Conservation (phyloP, 2,329 filamentous ascomycete species). For the Polychaeton citri region DNA sequence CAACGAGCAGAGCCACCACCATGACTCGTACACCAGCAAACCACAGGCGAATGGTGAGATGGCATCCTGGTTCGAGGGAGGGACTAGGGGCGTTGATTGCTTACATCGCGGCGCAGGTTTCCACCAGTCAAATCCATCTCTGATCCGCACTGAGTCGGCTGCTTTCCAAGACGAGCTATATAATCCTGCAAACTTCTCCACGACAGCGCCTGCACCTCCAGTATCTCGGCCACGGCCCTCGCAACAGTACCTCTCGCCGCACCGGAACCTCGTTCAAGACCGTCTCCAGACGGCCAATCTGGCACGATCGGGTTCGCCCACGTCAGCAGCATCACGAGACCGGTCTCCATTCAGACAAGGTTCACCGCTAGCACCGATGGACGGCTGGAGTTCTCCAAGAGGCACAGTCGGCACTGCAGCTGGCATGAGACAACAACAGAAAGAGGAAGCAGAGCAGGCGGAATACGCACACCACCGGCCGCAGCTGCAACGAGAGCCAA, state of each 20-base stretch:
- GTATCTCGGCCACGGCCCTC: slow-evolving; percentile 44
- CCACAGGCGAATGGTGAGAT: slow-evolving; percentile 37
- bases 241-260: slow-evolving; percentile 34
- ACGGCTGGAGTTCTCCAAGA: slow-evolving; percentile 26
- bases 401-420: slow-evolving; percentile 41
- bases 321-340: slow-evolving; percentile 42
- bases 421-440: slow-evolving; percentile 47
- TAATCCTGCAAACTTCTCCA: slow-evolving; percentile 53
- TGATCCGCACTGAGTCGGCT: slow-evolving; percentile 64
- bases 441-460: slow-evolving; percentile 45
- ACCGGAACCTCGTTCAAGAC: slow-evolving; percentile 55
- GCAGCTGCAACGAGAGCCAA: slow-evolving; percentile 25
- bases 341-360: slow-evolving; percentile 71
- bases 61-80: background rate
- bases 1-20: slow-evolving; percentile 39
- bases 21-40: slow-evolving; percentile 27
- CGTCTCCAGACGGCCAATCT: slow-evolving; percentile 67
- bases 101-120: slow-evolving; percentile 52
- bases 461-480: slow-evolving; percentile 20
- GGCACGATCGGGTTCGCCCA: slow-evolving; percentile 46
- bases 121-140: slow-evolving; percentile 42
- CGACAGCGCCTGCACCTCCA: slow-evolving; percentile 49
- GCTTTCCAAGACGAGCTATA: slow-evolving; percentile 75
- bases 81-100: slow-evolving; percentile 38
- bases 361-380: slow-evolving; percentile 32